Percentiles rank a stretch among this genome's conserved stretches.
These are phyloP conservation scores for Pascua guehoae DNA, from an alignment of 1,284 basidiomycete genomes.

Conservation along the genomic window DNA sequence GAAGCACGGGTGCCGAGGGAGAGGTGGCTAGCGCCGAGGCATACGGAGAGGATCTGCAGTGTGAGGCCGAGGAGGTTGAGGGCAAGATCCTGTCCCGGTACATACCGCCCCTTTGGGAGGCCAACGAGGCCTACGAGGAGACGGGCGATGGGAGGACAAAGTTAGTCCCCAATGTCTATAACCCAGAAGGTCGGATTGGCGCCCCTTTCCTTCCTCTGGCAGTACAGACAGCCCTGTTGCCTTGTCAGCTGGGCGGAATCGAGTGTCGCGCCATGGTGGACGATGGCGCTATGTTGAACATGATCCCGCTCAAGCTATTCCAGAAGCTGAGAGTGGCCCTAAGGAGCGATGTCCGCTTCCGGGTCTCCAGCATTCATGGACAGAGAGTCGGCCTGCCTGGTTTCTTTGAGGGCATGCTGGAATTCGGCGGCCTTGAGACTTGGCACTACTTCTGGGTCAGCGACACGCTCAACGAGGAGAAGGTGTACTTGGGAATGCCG, in stretches of 20 bases:
- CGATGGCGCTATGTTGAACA: conserved; percentile 5
- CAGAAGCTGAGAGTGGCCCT: not conserved
- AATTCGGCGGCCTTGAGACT: not conserved
- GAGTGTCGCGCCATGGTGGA: conserved; percentile 2
- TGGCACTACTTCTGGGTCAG: conserved; percentile 11
- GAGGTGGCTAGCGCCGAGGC: too few species aligned
- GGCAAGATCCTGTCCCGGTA: too few species aligned
- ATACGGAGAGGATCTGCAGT: too few species aligned
- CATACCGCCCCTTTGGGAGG: too few species aligned
- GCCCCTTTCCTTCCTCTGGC: not conserved
- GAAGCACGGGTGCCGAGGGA: too few species aligned
- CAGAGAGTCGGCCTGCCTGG: not conserved
- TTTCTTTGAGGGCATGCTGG: not conserved
- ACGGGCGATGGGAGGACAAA: too few species aligned
- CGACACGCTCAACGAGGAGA: not conserved
- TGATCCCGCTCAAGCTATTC: conserved; percentile 1
- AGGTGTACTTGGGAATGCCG: conserved; percentile 12
- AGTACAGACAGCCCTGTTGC: not conserved
- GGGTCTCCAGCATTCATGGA: conserved; percentile 1
- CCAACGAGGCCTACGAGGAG: too few species aligned
- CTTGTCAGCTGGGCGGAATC: not conserved
- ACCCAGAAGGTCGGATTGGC: too few species aligned
- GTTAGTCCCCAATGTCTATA: too few species aligned
- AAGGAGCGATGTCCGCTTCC: not conserved
- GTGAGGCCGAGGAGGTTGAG: too few species aligned